Evolutionary conservation across 345 rosid species (phyloP).

Genomic region (Tarenaya hassleriana): DNA sequence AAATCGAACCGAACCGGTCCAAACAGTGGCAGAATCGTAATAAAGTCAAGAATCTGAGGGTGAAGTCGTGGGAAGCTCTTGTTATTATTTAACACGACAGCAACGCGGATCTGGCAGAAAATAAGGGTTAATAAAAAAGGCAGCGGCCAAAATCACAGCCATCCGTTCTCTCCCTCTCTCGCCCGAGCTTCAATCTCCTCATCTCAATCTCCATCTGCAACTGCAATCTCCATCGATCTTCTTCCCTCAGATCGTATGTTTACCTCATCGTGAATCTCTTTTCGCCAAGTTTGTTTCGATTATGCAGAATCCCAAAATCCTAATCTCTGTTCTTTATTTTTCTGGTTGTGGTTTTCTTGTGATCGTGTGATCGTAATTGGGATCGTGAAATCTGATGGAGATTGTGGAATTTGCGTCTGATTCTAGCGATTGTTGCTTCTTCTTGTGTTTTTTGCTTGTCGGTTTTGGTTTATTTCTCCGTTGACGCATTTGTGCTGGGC

Average conservation of each 20-base stretch:
- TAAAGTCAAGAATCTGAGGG: conserved; percentile 6
- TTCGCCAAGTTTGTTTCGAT: conserved; percentile 2
- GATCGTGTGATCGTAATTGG: conserved; percentile 16
- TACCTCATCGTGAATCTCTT: neutral
- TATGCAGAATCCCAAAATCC: conserved; percentile 30
- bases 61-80: neutral
- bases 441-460: neutral
- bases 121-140: conserved; percentile 22
- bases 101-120: conserved; percentile 31
- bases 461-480: neutral
- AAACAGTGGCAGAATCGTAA: conserved; percentile 7
- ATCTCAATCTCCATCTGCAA: conserved; percentile 18
- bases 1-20: conserved; percentile 16
- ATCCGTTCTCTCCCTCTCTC: conserved; percentile 20
- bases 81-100: conserved; percentile 20
- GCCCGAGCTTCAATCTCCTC: conserved; percentile 20
- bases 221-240: conserved; percentile 12
- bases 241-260: conserved; percentile 21
- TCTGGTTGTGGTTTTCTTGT: conserved; percentile 4
- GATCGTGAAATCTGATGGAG: conserved; percentile 14
- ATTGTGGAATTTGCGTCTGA: conserved; percentile 1
- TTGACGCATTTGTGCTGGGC: conserved; percentile 18
- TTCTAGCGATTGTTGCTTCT: neutral
- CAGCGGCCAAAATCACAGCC: conserved; percentile 25
- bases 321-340: conserved; percentile 11